Percentiles rank a stretch among this genome's conserved stretches.
Evolutionary conservation across 176 grass and related monocot species (phyloP).

Genomic region (Aegilops longissima): DNA sequence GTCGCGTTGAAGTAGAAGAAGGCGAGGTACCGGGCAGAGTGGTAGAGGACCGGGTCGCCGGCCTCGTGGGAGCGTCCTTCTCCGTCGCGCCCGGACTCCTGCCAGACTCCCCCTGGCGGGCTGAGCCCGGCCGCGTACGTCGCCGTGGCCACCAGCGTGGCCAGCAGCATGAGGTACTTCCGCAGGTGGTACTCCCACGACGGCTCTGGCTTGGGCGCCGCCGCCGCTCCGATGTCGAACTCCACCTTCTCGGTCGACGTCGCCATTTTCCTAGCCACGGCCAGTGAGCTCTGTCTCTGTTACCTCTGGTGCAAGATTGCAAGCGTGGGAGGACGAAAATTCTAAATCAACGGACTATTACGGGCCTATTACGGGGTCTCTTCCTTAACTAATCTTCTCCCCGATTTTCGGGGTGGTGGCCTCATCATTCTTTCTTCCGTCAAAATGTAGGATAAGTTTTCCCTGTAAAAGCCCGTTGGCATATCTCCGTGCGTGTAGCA

Average conservation of each 20-base stretch:
- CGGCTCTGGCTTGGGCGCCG: background rate
- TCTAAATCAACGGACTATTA: no score
- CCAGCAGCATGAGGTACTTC: slow-evolving; percentile 39
- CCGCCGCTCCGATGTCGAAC: background rate
- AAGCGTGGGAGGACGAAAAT: background rate
- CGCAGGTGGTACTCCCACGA: slow-evolving; percentile 39
- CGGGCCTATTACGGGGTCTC: no score
- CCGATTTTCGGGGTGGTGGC: no score
- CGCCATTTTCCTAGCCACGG: background rate
- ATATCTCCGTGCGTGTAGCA: no score
- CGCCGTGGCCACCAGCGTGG: slow-evolving; percentile 30
- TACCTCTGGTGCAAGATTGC: background rate
- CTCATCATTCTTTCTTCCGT: no score
- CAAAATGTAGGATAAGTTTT: no score
- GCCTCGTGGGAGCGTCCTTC: background rate
- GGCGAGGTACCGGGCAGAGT: slow-evolving; percentile 24
- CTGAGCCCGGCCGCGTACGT: slow-evolving; percentile 40
- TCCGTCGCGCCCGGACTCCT: background rate
- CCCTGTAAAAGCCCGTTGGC: no score
- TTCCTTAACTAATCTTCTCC: no score
- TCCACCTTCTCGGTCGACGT: background rate
- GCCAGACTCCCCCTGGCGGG: slow-evolving; percentile 44
- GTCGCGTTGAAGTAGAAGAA: slow-evolving; percentile 68
- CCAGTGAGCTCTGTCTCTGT: background rate
- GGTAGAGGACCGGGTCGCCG: slow-evolving; percentile 25